Percentiles rank a stretch among this genome's conserved stretches.
Evolutionary conservation across 163 green algal genomes (phyloP).

Genomic region (Chlamydomonas reinhardtii): DNA sequence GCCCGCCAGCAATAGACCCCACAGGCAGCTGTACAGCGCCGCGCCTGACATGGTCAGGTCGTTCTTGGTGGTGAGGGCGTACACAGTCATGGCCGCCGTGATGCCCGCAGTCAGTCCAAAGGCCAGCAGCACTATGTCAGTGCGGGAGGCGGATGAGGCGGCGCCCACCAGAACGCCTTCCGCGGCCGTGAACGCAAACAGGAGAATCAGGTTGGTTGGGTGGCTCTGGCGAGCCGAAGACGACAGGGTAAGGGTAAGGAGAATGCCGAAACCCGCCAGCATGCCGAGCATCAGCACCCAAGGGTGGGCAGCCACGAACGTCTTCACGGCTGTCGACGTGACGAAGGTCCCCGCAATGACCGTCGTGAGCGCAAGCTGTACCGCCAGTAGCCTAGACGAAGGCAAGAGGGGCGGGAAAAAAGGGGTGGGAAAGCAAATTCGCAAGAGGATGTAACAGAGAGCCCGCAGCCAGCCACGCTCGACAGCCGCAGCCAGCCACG

Average conservation of each 20-base stretch:
- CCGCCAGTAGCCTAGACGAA: slow-evolving; percentile 51
- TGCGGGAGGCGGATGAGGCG: slow-evolving; percentile 16
- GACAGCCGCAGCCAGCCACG: too few species aligned
- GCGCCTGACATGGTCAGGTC: slow-evolving; percentile 43
- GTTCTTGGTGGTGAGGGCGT: slow-evolving; percentile 49
- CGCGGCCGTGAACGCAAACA: slow-evolving; percentile 66
- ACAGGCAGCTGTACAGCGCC: slow-evolving; percentile 43
- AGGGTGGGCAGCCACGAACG: slow-evolving; percentile 56
- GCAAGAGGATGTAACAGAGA: too few species aligned
- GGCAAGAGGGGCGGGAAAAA: background rate
- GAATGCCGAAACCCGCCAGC: slow-evolving; percentile 46
- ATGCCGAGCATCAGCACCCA: slow-evolving; percentile 45
- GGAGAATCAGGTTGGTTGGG: slow-evolving; percentile 68
- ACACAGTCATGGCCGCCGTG: slow-evolving; percentile 40
- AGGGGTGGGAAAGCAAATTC: too few species aligned
- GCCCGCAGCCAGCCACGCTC: too few species aligned
- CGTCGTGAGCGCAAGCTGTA: slow-evolving; percentile 62
- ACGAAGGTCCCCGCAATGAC: slow-evolving; percentile 43
- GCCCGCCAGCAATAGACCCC: slow-evolving; percentile 46
- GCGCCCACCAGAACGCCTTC: slow-evolving; percentile 64
- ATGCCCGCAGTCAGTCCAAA: slow-evolving; percentile 47
- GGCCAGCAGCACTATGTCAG: slow-evolving; percentile 50
- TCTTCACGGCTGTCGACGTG: slow-evolving; percentile 28
- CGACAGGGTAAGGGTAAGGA: slow-evolving; percentile 59
- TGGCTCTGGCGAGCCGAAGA: slow-evolving; percentile 57